Conservation (phyloP, 1,139 yeast species). For the Zygoascus meyerae region DNA sequence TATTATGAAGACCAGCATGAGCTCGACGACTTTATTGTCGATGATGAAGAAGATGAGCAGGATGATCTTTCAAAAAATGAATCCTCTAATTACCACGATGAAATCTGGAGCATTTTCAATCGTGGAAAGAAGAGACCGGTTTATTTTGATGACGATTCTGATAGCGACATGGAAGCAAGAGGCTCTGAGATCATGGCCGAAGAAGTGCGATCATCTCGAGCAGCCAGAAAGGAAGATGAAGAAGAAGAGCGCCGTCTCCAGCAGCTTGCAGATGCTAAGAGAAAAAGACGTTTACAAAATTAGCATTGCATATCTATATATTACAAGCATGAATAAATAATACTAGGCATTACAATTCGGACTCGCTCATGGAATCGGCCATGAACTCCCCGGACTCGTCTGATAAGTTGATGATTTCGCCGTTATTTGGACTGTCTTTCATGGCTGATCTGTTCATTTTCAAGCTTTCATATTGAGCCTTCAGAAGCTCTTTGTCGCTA, state of each 20-base stretch:
- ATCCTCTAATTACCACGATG: slow-evolving; percentile 65
- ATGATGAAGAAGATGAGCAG: slow-evolving; percentile 32
- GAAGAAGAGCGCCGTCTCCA: slow-evolving; percentile 56
- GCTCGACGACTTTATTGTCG: slow-evolving; percentile 34
- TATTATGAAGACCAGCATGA: slow-evolving; percentile 29
- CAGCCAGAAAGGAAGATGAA: slow-evolving; percentile 62
- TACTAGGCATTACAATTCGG: slow-evolving; percentile 20
- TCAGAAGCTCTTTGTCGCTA: neutral
- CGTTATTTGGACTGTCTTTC: slow-evolving; percentile 10
- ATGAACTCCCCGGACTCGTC: slow-evolving; percentile 19
- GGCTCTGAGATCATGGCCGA: slow-evolving; percentile 83
- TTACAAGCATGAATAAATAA: neutral
- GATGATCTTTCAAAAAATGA: slow-evolving; percentile 21
- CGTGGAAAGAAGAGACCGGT: slow-evolving; percentile 49
- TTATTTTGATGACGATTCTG: slow-evolving; percentile 46
- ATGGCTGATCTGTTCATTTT: neutral
- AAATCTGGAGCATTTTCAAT: slow-evolving; percentile 83
- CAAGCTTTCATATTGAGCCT: slow-evolving; percentile 3
- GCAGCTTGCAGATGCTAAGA: slow-evolving; percentile 42
- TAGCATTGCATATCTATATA: neutral
- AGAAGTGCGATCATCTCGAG: slow-evolving; percentile 57
- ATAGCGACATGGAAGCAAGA: slow-evolving; percentile 90
- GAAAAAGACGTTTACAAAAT: slow-evolving; percentile 18
- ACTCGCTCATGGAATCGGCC: slow-evolving; percentile 30
- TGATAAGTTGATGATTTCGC: slow-evolving; percentile 11